A percentile compares a stretch with the other conserved stretches of the same genome.
phyloP scores from a whole-genome alignment of 2,329 filamentous ascomycete genomes.

The Aspergillus ibericus region DNA sequence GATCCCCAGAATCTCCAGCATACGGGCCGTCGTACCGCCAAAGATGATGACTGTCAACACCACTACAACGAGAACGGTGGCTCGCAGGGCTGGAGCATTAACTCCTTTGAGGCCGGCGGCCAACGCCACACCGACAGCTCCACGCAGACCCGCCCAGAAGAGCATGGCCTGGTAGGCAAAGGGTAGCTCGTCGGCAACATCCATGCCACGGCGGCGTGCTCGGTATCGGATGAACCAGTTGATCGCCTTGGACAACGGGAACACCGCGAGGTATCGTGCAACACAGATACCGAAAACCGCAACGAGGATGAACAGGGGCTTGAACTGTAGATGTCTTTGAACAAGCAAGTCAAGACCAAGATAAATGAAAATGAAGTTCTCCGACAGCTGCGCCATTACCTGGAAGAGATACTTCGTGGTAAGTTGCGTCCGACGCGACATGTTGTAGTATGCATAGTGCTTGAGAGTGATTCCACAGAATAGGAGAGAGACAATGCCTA shows the following conservation, averaged over 20 bases:
- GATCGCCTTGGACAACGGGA: slow-evolving; percentile 83
- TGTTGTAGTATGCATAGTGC: slow-evolving; percentile 99
- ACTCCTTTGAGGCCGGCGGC: slow-evolving; percentile 83
- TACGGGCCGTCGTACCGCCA: slow-evolving; percentile 91
- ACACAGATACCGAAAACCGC: slow-evolving; percentile 89
- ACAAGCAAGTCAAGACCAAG: slow-evolving; percentile 93
- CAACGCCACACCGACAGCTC: slow-evolving; percentile 91
- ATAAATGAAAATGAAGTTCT: slow-evolving; percentile 99
- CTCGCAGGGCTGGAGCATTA: slow-evolving; percentile 79
- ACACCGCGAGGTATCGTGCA: slow-evolving; percentile 90
- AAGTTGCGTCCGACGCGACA: slow-evolving; percentile 95
- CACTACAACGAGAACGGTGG: slow-evolving; percentile 95
- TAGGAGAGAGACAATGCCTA: slow-evolving; percentile 89
- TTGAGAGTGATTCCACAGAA: slow-evolving; percentile 99
- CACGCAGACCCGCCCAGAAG: slow-evolving; percentile 97
- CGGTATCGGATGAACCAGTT: slow-evolving; percentile 92
- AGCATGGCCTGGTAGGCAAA: slow-evolving; percentile 99
- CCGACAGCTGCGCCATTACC: slow-evolving; percentile 87
- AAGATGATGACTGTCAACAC: slow-evolving; percentile 99
- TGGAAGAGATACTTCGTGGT: slow-evolving; percentile 98
- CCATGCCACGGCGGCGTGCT: slow-evolving; percentile 70
- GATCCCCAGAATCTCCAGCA: slow-evolving; percentile 97
- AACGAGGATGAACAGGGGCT: slow-evolving; percentile 91
- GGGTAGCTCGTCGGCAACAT: slow-evolving; percentile 82
- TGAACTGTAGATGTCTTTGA: slow-evolving; percentile 82